Evolutionary conservation across 305 asterid genomes (phyloP).

Genomic region (Stenogyne calaminthoides): DNA sequence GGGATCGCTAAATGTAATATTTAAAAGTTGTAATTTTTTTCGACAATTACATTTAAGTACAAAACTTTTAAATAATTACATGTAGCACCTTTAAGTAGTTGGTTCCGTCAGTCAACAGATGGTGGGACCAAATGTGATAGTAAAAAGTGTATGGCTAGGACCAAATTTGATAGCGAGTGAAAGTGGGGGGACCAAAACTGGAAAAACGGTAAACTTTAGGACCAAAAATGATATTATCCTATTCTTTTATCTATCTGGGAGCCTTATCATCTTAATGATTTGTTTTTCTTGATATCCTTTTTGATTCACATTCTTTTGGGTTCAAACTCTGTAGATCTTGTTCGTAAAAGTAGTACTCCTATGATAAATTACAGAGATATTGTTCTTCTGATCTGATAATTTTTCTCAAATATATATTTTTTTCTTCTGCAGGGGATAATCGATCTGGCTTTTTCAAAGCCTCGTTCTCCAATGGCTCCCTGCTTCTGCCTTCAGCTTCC

Average conservation of each 20-base stretch:
- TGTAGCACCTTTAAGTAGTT: too few relatives aligned
- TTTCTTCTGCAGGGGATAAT: conserved; percentile 69
- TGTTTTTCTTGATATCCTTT: neutral
- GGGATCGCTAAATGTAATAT: too few relatives aligned
- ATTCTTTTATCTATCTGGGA: neutral
- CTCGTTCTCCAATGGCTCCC: conserved; percentile 62
- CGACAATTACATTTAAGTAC: too few relatives aligned
- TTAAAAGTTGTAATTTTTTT: too few relatives aligned
- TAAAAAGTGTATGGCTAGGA: too few relatives aligned
- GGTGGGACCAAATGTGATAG: too few relatives aligned
- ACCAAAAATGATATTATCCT: too few relatives aligned
- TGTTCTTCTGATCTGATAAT: neutral
- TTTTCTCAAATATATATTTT: neutral
- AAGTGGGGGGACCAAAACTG: too few relatives aligned
- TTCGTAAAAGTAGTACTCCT: neutral
- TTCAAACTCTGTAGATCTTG: neutral
- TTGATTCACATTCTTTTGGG: neutral
- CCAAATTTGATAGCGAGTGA: too few relatives aligned
- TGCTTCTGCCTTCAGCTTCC: conserved; percentile 96
- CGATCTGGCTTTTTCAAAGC: conserved; percentile 76
- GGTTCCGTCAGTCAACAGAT: too few relatives aligned
- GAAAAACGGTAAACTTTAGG: too few relatives aligned
- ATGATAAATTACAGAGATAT: neutral
- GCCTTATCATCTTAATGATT: neutral
- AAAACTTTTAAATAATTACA: too few relatives aligned